Percentiles rank a stretch among this genome's conserved stretches.
Conservation (phyloP, 352 stramenopile genomes). For the Pythium chondricola region DNA sequence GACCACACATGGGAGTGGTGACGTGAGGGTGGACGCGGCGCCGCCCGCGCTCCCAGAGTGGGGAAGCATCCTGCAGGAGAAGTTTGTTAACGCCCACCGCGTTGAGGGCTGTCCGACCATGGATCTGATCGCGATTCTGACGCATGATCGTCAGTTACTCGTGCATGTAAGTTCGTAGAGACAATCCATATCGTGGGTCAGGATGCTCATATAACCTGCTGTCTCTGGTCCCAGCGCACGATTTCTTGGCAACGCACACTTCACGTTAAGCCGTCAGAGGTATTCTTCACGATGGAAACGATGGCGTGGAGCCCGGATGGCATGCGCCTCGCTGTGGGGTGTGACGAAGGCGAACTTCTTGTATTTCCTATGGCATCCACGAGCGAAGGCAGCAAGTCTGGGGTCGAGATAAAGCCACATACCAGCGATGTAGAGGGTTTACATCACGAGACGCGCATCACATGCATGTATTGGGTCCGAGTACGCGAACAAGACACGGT, state of each 20-base stretch:
- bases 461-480: slow-evolving; percentile 49
- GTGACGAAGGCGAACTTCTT: slow-evolving; percentile 59
- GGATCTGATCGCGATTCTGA: slow-evolving; percentile 71
- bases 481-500: not conserved
- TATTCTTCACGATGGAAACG: slow-evolving; percentile 42
- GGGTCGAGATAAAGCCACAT: slow-evolving; percentile 15
- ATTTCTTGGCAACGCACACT: slow-evolving; percentile 73
- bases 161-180: slow-evolving; percentile 63
- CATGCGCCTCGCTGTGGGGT: slow-evolving; percentile 54
- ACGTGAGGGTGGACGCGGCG: not conserved
- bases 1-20: too few relatives aligned
- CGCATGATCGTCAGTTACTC: slow-evolving; percentile 55
- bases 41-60: slow-evolving; percentile 23
- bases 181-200: too few relatives aligned
- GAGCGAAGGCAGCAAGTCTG: slow-evolving; percentile 8
- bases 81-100: slow-evolving; percentile 41
- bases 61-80: slow-evolving; percentile 60
- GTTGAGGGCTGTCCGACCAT: slow-evolving; percentile 69
- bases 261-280: slow-evolving; percentile 57
- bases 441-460: slow-evolving; percentile 34
- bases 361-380: slow-evolving; percentile 62
- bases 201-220: not conserved
- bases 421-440: slow-evolving; percentile 21
- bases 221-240: slow-evolving; percentile 45
- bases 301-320: slow-evolving; percentile 67